A percentile compares a stretch with the other conserved stretches of the same genome.
Evolutionary conservation across 2,329 filamentous ascomycete species (phyloP).

Genomic region (Microcyclosporella mali): DNA sequence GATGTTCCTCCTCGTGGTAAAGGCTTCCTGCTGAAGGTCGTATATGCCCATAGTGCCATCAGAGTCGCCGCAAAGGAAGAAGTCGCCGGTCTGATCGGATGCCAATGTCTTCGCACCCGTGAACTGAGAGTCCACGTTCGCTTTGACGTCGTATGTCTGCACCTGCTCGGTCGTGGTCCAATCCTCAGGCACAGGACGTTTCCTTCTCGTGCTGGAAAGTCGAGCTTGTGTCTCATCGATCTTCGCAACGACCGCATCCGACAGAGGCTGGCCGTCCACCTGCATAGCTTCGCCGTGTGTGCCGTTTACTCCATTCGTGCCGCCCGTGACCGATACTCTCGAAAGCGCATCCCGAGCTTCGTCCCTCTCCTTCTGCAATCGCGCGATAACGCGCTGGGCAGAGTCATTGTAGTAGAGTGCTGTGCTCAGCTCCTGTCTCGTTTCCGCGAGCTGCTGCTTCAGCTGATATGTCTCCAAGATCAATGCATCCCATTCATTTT

Average conservation of each 20-base stretch:
- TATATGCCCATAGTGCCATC: constrained; percentile 72
- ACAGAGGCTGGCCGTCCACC: constrained; percentile 72
- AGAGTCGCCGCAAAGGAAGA: constrained; percentile 68
- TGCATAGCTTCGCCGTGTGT: constrained; percentile 80
- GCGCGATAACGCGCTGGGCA: constrained; percentile 88
- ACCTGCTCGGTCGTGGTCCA: constrained; percentile 77
- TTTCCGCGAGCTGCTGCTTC: constrained; percentile 81
- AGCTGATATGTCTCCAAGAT: constrained; percentile 88
- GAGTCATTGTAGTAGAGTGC: constrained; percentile 96
- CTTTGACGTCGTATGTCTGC: constrained; percentile 50
- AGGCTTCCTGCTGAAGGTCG: constrained; percentile 68
- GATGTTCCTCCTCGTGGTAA: constrained; percentile 60
- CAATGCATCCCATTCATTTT: constrained; percentile 96
- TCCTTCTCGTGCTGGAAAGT: constrained; percentile 84
- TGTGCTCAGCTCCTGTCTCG: constrained; percentile 85
- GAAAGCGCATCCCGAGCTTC: constrained; percentile 86
- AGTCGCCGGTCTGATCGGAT: constrained; percentile 54
- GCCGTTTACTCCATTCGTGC: constrained; percentile 30
- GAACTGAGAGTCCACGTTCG: constrained; percentile 53
- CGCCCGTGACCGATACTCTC: constrained; percentile 66
- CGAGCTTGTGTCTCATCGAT: constrained; percentile 75
- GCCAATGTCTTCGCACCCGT: constrained; percentile 54
- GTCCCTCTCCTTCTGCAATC: constrained; percentile 83
- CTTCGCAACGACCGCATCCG: constrained; percentile 62
- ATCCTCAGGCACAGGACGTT: constrained; percentile 74